A percentile compares a stretch with the other conserved stretches of the same genome.
Evolutionary conservation across 2,329 filamentous ascomycete species (phyloP).

Genomic region (Samsoniella hepiali): DNA sequence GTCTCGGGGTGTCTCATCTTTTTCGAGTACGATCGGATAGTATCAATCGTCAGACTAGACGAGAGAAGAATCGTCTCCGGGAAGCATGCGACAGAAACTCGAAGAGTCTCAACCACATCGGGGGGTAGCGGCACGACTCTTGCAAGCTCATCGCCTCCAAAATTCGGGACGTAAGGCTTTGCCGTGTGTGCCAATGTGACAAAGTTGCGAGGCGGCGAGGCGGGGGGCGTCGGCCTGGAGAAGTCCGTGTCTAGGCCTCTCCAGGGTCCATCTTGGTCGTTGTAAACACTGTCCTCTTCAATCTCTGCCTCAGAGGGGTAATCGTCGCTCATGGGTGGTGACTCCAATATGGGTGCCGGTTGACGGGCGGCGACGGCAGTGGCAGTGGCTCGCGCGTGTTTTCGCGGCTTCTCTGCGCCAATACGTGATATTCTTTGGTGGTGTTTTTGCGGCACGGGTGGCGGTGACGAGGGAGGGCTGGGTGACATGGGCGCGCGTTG

Average conservation of each 20-base stretch:
- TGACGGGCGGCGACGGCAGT: not conserved
- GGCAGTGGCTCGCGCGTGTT: not conserved
- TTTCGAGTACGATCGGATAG: conserved; percentile 53
- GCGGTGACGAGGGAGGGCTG: not conserved
- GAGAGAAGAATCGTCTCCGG: conserved; percentile 58
- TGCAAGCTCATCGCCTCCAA: conserved; percentile 35
- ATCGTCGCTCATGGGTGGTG: conserved; percentile 18
- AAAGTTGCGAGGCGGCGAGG: conserved; percentile 34
- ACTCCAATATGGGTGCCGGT: not conserved
- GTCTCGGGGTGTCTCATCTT: conserved; percentile 45
- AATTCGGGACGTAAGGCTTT: conserved; percentile 29
- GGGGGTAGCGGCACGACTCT: conserved; percentile 48
- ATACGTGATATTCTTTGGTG: not conserved
- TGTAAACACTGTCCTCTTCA: conserved; percentile 18
- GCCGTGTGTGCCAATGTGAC: conserved; percentile 36
- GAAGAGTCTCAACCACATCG: conserved; percentile 52
- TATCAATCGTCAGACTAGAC: conserved; percentile 54
- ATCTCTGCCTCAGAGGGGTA: conserved; percentile 7
- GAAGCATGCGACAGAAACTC: conserved; percentile 54
- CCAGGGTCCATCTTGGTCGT: not conserved
- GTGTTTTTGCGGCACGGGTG: conserved; percentile 13
- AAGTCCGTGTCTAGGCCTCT: conserved; percentile 26
- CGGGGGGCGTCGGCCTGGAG: conserved; percentile 33
- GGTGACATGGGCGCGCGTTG: not conserved
- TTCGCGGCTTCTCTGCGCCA: not conserved